phyloP scores from a whole-genome alignment of 23 red algal genomes.

The Gracilariopsis chorda region DNA sequence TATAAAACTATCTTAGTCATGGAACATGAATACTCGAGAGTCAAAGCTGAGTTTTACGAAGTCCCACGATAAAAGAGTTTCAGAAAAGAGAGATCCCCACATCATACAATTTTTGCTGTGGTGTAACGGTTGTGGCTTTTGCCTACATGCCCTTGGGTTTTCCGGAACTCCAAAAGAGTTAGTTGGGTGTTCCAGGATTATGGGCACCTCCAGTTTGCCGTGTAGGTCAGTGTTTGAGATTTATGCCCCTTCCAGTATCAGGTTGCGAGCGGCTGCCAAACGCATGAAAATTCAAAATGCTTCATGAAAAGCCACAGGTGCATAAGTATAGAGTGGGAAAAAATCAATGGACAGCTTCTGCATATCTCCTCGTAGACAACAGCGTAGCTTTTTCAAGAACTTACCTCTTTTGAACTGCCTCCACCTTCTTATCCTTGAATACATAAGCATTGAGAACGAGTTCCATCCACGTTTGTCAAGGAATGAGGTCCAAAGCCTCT shows the following conservation, averaged over 20 bases:
- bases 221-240: neutral
- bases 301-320: slow-evolving; percentile 12
- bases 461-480: neutral
- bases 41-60: neutral
- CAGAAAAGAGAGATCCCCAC: neutral
- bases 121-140: neutral
- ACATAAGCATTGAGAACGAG: neutral
- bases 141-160: neutral
- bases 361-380: neutral
- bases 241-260: neutral
- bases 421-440: neutral
- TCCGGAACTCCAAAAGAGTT: neutral
- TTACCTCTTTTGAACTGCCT: neutral
- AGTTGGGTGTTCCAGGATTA: neutral
- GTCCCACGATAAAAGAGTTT: neutral
- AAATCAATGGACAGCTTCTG: neutral
- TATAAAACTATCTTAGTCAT: neutral
- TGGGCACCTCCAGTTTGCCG: neutral
- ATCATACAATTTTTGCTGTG: neutral
- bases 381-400: neutral
- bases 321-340: neutral
- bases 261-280: neutral
- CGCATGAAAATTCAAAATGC: neutral
- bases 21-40: neutral
- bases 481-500: neutral